Percentiles rank a stretch among this genome's conserved stretches.
phyloP scores from a whole-genome alignment of 805 yeast genomes.

The Wilhelminamyces savonicus region DNA sequence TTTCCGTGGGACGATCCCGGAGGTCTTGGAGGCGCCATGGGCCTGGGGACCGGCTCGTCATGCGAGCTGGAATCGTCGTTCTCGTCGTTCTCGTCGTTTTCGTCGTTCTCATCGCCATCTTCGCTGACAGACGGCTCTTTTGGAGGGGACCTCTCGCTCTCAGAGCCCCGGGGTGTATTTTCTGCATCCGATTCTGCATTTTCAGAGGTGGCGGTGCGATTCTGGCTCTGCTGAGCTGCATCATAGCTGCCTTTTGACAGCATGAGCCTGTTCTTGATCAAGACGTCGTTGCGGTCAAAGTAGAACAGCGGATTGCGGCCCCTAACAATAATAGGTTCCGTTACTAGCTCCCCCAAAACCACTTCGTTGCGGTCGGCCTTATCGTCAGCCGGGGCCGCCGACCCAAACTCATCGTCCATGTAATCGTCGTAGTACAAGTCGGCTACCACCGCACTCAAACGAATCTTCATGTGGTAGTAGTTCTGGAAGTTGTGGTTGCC shows the following conservation, averaged over 20 bases:
- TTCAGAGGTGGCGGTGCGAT: no score
- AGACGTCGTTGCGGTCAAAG: constrained; percentile 44
- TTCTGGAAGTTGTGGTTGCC: constrained; percentile 42
- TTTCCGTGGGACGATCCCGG: no score
- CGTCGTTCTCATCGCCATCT: neutral
- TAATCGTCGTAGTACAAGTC: constrained; percentile 33
- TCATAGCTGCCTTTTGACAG: constrained; percentile 3
- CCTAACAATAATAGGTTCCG: constrained; percentile 48
- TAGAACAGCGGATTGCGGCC: constrained; percentile 61
- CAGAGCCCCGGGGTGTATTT: neutral
- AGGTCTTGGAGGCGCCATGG: no score
- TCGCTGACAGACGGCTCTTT: no score
- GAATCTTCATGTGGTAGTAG: constrained; percentile 34
- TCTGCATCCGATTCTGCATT: neutral
- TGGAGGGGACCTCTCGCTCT: no score
- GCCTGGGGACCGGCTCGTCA: neutral
- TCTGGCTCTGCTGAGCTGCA: neutral
- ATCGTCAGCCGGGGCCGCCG: constrained; percentile 3
- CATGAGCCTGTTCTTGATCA: constrained; percentile 24
- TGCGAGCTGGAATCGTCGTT: constrained; percentile 1
- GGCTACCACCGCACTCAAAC: constrained; percentile 31
- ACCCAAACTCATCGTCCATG: constrained; percentile 25
- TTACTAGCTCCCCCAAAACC: constrained; percentile 5
- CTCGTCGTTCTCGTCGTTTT: neutral
- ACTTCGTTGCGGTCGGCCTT: neutral